Percentiles rank a stretch among this genome's conserved stretches.
Conservation (phyloP, 1,284 basidiomycete species). For the Ceratobasidium sp. region DNA sequence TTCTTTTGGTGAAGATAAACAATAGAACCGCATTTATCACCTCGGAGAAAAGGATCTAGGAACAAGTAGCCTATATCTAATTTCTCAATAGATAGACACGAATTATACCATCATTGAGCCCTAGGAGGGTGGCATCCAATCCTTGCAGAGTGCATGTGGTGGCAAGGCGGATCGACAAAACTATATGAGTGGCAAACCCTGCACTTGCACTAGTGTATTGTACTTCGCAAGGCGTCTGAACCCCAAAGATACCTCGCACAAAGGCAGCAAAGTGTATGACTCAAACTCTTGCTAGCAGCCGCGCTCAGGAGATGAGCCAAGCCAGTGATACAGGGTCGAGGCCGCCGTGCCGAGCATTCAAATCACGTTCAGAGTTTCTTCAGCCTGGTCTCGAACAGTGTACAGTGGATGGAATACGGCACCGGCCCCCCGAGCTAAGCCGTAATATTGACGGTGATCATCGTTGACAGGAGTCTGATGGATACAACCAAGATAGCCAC, state of each 20-base stretch:
- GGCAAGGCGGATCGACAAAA: background rate
- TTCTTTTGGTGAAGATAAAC: background rate
- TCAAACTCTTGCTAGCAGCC: no score
- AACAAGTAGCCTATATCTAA: background rate
- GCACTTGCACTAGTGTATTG: background rate
- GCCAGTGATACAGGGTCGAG: background rate
- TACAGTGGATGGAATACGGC: background rate
- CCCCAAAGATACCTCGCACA: background rate
- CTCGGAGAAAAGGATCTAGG: slow-evolving; percentile 19
- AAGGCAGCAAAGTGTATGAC: background rate
- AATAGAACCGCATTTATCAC: background rate
- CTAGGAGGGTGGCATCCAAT: background rate
- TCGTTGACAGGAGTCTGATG: slow-evolving; percentile 22
- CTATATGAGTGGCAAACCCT: background rate
- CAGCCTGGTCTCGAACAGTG: slow-evolving; percentile 2
- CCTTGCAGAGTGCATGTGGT: background rate
- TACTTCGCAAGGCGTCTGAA: background rate
- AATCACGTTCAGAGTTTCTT: slow-evolving; percentile 2
- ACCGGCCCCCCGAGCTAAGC: background rate
- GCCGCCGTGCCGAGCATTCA: slow-evolving; percentile 17
- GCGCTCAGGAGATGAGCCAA: no score
- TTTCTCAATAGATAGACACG: no score
- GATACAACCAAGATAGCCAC: background rate
- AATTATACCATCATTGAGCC: background rate
- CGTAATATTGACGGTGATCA: slow-evolving; percentile 1